A percentile compares a stretch with the other conserved stretches of the same genome.
phyloP scores from a whole-genome alignment of 495 filamentous ascomycete genomes.

The Rhypophila decipiens region DNA sequence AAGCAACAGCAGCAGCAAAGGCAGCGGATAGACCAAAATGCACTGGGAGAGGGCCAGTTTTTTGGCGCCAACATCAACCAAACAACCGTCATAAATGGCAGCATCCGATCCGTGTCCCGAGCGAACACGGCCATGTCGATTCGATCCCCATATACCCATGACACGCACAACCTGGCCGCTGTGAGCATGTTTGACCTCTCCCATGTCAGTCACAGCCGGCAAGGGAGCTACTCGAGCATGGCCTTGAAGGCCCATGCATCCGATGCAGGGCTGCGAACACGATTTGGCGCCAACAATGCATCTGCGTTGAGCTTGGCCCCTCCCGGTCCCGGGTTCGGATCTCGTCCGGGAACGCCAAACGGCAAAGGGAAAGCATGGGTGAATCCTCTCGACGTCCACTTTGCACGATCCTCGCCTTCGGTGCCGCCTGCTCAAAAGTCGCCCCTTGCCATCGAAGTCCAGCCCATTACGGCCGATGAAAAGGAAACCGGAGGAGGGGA shows the following conservation, averaged over 20 bases:
- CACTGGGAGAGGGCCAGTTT: slow-evolving; percentile 23
- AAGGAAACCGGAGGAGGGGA: slow-evolving; percentile 17
- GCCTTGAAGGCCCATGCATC: slow-evolving; percentile 28
- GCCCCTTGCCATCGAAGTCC: slow-evolving; percentile 26
- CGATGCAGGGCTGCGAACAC: slow-evolving; percentile 29
- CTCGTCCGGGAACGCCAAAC: slow-evolving; percentile 28
- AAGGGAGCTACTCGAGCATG: slow-evolving; percentile 21
- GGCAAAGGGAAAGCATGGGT: slow-evolving; percentile 27
- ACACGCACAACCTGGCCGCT: slow-evolving; percentile 27
- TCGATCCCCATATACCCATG: slow-evolving; percentile 22
- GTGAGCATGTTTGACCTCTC: slow-evolving; percentile 33
- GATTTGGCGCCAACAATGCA: slow-evolving; percentile 20
- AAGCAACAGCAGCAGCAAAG: slow-evolving; percentile 13
- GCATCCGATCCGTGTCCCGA: slow-evolving; percentile 23
- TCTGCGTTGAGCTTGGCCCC: slow-evolving; percentile 16
- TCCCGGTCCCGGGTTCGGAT: slow-evolving; percentile 10
- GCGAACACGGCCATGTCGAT: slow-evolving; percentile 25
- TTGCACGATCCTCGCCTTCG: slow-evolving; percentile 14
- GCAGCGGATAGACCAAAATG: slow-evolving; percentile 26
- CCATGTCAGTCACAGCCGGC: slow-evolving; percentile 6
- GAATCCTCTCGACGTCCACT: slow-evolving; percentile 37
- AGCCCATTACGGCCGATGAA: slow-evolving; percentile 16
- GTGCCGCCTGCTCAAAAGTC: slow-evolving; percentile 22
- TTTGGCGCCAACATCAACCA: slow-evolving; percentile 16
- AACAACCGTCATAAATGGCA: slow-evolving; percentile 19